Conservation (phyloP, 768 basidiomycete genomes). For the Piloderma croceum region DNA sequence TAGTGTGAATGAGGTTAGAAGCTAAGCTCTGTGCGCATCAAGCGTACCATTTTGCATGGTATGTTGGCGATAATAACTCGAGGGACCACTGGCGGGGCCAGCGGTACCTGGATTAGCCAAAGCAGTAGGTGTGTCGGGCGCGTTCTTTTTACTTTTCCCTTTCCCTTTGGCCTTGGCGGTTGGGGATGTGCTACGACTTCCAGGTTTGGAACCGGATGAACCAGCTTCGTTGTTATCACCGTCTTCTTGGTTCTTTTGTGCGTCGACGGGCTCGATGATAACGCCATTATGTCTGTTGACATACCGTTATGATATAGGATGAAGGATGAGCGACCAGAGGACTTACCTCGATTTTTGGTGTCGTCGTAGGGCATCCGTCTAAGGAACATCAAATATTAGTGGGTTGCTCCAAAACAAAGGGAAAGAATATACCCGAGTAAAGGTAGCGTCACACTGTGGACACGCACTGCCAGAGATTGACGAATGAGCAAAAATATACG, state of each 20-base stretch:
- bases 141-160: constrained; percentile 25
- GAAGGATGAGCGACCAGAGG: constrained; percentile 7
- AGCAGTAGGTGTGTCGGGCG: constrained; percentile 22
- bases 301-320: constrained; percentile 2
- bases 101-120: constrained; percentile 25
- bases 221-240: constrained; percentile 21
- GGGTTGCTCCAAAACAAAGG: constrained; percentile 10
- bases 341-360: constrained; percentile 74
- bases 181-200: constrained; percentile 47
- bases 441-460: constrained; percentile 75
- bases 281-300: constrained; percentile 58
- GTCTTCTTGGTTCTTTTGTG: constrained; percentile 13
- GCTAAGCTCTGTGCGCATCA: not conserved
- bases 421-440: constrained; percentile 52
- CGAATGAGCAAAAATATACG: constrained; percentile 11
- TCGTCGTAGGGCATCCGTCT: constrained; percentile 79
- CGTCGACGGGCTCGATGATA: constrained; percentile 47
- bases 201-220: constrained; percentile 40
- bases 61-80: constrained; percentile 64
- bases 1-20: constrained; percentile 17
- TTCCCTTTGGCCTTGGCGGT: constrained; percentile 40
- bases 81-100: constrained; percentile 35
- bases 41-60: constrained; percentile 43
- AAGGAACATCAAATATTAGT: no score
- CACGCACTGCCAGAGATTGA: constrained; percentile 44